Evolutionary conservation across 192 early-diverging fungal species (phyloP).

Genomic region (Linnemannia schmuckeri): DNA sequence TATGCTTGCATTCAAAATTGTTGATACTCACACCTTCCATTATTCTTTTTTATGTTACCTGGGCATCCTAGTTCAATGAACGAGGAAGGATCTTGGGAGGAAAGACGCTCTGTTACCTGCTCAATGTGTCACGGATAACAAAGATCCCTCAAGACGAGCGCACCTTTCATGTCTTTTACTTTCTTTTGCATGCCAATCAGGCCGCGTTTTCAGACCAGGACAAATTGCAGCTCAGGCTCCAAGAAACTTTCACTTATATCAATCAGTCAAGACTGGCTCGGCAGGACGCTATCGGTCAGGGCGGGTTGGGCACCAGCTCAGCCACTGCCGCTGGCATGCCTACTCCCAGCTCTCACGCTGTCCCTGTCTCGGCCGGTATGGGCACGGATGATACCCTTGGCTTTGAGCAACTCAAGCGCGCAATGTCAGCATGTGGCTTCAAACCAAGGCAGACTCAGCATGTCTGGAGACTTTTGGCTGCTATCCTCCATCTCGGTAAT

Average conservation of each 20-base stretch:
- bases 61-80: conserved; percentile 72
- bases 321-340: background rate
- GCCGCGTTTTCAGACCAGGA: conserved; percentile 67
- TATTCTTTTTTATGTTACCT: background rate
- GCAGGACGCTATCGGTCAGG: conserved; percentile 33
- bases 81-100: conserved; percentile 85
- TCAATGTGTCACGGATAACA: conserved; percentile 75
- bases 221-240: conserved; percentile 70
- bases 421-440: conserved; percentile 74
- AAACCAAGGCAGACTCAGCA: conserved; percentile 76
- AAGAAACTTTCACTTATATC: conserved; percentile 69
- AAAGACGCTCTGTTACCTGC: conserved; percentile 79
- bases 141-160: conserved; percentile 69
- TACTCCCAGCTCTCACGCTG: background rate
- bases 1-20: too few species aligned
- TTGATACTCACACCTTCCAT: background rate
- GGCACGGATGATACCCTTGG: conserved; percentile 66
- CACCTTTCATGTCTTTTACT: conserved; percentile 86
- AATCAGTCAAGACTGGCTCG: conserved; percentile 57
- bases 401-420: conserved; percentile 74
- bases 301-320: background rate
- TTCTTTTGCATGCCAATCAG: conserved; percentile 79
- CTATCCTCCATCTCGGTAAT: conserved; percentile 92
- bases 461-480: conserved; percentile 88
- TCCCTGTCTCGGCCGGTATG: conserved; percentile 45